Base-by-base conservation (phyloP, 169 alveolate genomes). In the Sarcocystis neurona region DNA sequence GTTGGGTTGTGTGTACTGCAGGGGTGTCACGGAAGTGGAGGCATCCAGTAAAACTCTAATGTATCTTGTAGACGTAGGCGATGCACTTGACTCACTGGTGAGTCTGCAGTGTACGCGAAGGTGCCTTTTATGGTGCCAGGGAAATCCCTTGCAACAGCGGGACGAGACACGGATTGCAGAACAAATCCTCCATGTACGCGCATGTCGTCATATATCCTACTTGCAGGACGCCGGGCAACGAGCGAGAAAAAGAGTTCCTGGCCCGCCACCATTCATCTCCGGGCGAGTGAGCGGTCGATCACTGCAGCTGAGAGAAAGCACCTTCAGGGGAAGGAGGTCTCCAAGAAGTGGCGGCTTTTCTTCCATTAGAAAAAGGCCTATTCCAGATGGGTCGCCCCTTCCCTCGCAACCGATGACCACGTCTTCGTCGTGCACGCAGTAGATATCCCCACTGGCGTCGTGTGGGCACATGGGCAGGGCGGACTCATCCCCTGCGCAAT, bases 71-170 rank as follows among this genome's bases (percentile, higher is more conserved):
- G n/a, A n/a, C n/a, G 37, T 77, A 20, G 34, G 37, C 10, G 85
- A 2, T 79, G 72, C 15, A 79, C n/a, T 77, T 43, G 39, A 70
- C 87, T 32, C 74, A 89, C 94, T 23, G 97, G 93, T 18, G 97
- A 95, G 86, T 95, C 98, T 32, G 91, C 96, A 2, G 98, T 95
- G 91, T 97, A 97, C 41, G 96, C 89, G 88, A 90, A 95, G 15
- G 97, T 95, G 66, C 98, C 98, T 82, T 95, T 95, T 15, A 97
- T 60, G 1, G 90, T 70, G 20, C 88, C 93, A 1, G 58, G 77
- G 3, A 44, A 58, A 41, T 60, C 80, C 2, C 80, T 60, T 32
- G 8, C 41, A 39, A 6, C n/a, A n/a, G n/a, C n/a, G n/a, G n/a
- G n/a, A n/a, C n/a, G n/a, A n/a, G n/a, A n/a, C n/a, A n/a, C n/a